phyloP scores from a whole-genome alignment of 768 basidiomycete genomes.

The Mycena metata region DNA sequence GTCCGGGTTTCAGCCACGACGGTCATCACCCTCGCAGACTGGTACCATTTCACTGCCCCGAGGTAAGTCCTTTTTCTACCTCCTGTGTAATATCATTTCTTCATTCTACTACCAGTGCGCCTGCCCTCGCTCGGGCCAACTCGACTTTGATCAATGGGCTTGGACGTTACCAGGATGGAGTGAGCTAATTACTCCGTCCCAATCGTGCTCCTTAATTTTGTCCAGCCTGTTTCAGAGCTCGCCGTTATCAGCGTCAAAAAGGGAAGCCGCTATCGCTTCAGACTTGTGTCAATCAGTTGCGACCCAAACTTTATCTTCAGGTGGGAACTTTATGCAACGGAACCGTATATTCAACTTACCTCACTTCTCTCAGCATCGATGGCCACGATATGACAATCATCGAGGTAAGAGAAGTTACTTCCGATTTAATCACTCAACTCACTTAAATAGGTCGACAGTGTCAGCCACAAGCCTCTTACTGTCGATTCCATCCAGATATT shows the following conservation, averaged over 20 bases:
- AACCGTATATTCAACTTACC: neutral
- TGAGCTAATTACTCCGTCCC: conserved; percentile 30
- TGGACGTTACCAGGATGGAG: conserved; percentile 57
- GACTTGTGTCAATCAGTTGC: conserved; percentile 61
- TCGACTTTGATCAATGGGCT: conserved; percentile 57
- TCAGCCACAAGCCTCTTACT: conserved; percentile 50
- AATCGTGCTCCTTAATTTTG: neutral
- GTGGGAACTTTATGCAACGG: neutral
- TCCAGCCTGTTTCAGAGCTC: conserved; percentile 48
- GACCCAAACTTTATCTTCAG: conserved; percentile 60
- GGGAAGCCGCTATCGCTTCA: conserved; percentile 61
- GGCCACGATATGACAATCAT: conserved; percentile 50
- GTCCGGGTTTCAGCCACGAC: conserved; percentile 51
- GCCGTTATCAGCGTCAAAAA: conserved; percentile 55
- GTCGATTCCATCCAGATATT: conserved; percentile 56
- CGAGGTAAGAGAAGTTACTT: conserved; percentile 7
- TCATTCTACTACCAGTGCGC: conserved; percentile 31
- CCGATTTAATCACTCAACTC: too few species aligned
- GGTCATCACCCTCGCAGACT: conserved; percentile 63
- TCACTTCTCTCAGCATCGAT: conserved; percentile 57
- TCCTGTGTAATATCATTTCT: conserved; percentile 45
- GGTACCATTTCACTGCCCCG: conserved; percentile 41
- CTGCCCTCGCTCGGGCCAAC: conserved; percentile 44
- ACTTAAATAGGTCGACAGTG: conserved; percentile 46
- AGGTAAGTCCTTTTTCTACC: conserved; percentile 31